phyloP scores from a whole-genome alignment of 345 rosid genomes.

The Noccaea bulbosa region DNA sequence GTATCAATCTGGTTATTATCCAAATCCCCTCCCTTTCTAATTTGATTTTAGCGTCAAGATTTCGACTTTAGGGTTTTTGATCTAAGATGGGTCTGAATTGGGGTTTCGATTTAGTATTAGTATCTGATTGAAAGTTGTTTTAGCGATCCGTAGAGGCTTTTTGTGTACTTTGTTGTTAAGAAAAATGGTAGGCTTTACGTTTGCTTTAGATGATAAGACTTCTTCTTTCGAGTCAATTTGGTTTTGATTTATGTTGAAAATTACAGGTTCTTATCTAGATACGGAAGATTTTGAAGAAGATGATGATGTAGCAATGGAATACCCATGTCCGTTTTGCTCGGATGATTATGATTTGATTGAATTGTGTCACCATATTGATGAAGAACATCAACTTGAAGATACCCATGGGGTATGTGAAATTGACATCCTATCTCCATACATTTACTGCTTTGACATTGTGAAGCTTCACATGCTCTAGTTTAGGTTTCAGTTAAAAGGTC shows the following conservation, averaged over 20 bases:
- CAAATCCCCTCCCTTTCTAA: background rate
- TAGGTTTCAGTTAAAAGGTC: no score
- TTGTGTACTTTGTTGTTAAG: background rate
- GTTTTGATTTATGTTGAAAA: background rate
- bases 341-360: conserved; percentile 42
- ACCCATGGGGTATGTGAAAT: conserved; percentile 39
- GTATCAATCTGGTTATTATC: conserved; percentile 39
- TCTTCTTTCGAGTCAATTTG: background rate
- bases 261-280: conserved; percentile 32
- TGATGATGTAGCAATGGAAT: conserved; percentile 33
- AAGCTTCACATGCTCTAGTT: conserved; percentile 23
- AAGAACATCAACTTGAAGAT: conserved; percentile 39
- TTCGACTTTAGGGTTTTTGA: conserved; percentile 17
- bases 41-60: background rate
- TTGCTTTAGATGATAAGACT: conserved; percentile 7
- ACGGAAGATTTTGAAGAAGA: conserved; percentile 40
- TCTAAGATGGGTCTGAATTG: conserved; percentile 7
- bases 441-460: background rate
- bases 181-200: conserved; percentile 31
- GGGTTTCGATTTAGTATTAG: background rate
- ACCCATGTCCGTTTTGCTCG: conserved; percentile 42
- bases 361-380: conserved; percentile 40
- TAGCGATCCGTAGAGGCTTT: background rate
- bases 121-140: conserved; percentile 2
- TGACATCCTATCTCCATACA: conserved; percentile 6